Evolutionary conservation across 805 yeast genomes (phyloP).

Genomic region (Lachancea kluyveri): DNA sequence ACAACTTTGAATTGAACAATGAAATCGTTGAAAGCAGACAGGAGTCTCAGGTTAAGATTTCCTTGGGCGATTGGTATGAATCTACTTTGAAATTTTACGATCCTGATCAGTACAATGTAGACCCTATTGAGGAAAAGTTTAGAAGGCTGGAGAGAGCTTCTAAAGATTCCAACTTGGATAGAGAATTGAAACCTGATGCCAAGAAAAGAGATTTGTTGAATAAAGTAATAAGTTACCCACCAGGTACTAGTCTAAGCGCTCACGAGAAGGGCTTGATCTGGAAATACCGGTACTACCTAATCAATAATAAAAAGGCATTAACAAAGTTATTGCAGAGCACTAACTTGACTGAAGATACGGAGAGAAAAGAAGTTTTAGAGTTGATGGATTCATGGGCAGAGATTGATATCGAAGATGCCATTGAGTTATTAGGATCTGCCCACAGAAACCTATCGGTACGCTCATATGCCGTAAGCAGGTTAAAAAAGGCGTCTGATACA

Average conservation of each 20-base stretch:
- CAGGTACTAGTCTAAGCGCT: conserved; percentile 73
- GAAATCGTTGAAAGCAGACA: conserved; percentile 23
- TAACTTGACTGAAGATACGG: conserved; percentile 81
- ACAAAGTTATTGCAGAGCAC: conserved; percentile 83
- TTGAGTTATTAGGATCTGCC: conserved; percentile 76
- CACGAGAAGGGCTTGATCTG: conserved; percentile 83
- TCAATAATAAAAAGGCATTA: conserved; percentile 60
- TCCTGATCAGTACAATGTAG: conserved; percentile 61
- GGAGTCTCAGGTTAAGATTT: conserved; percentile 26
- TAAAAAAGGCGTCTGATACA: conserved; percentile 69
- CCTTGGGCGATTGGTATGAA: conserved; percentile 22
- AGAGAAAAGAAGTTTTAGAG: conserved; percentile 71
- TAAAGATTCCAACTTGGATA: conserved; percentile 68
- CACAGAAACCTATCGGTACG: conserved; percentile 71
- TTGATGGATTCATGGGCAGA: conserved; percentile 65
- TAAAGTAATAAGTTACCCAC: conserved; percentile 66
- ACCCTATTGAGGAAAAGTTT: conserved; percentile 85
- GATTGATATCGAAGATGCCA: conserved; percentile 76
- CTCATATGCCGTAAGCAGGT: conserved; percentile 80
- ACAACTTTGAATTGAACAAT: conserved; percentile 40
- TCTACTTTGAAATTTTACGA: conserved; percentile 46
- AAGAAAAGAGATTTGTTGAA: conserved; percentile 69
- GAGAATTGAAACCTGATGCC: conserved; percentile 84
- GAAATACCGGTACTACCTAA: conserved; percentile 80
- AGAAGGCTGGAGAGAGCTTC: conserved; percentile 80